Conservation (phyloP, 192 early-diverging fungal species). For the Physocladia obscura region DNA sequence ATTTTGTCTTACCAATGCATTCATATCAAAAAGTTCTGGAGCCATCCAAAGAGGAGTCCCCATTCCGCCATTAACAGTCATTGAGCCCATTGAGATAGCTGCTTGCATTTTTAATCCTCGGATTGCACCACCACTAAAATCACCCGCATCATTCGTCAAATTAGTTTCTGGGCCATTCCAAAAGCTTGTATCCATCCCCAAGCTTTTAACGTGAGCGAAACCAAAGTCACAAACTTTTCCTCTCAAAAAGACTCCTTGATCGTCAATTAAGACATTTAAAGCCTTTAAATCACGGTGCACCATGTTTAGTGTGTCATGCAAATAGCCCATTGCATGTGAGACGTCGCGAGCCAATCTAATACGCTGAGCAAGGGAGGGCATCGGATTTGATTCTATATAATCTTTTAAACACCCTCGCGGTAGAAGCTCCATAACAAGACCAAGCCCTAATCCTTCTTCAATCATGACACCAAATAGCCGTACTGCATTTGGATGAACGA, state of each 20-base stretch:
- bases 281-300: constrained; percentile 27
- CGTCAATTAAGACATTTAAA: constrained; percentile 21
- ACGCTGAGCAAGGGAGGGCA: constrained; percentile 17
- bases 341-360: constrained; percentile 20
- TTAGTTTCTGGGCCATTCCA: constrained; percentile 3
- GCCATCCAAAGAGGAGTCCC: constrained; percentile 28
- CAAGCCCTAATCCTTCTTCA: constrained; percentile 22
- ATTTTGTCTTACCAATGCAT: constrained; percentile 14
- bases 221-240: constrained; percentile 28
- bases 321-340: constrained; percentile 21
- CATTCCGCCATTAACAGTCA: constrained; percentile 28
- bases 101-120: constrained; percentile 25
- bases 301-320: constrained; percentile 28
- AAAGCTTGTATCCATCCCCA: constrained; percentile 24
- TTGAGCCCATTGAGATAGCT: constrained; percentile 23
- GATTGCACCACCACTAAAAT: constrained; percentile 24
- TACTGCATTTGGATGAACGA: constrained; percentile 25
- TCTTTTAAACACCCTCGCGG: constrained; percentile 21
- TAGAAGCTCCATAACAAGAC: constrained; percentile 20
- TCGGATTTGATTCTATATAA: constrained; percentile 2
- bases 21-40: constrained; percentile 26
- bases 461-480: constrained; percentile 29
- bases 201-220: constrained; percentile 26
- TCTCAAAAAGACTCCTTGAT: constrained; percentile 21
- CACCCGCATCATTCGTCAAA: not conserved